Evolutionary conservation across 345 rosid genomes (phyloP).

Genomic region (Anacardium occidentale): DNA sequence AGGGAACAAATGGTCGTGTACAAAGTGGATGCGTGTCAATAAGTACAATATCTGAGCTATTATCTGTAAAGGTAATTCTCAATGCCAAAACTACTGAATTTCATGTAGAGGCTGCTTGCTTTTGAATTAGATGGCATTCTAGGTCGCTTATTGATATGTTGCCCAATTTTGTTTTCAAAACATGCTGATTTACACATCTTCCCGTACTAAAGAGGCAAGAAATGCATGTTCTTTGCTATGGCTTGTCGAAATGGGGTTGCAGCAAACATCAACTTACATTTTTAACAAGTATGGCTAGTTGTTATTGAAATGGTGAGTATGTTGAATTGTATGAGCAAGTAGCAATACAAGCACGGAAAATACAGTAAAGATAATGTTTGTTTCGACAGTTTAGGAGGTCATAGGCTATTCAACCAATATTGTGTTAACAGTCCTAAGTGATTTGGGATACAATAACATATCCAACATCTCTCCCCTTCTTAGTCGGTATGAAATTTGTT

Average conservation of each 20-base stretch:
- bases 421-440: too few relatives aligned
- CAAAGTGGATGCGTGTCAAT: constrained; percentile 85
- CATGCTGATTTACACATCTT: background rate
- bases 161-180: background rate
- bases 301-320: background rate
- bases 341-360: background rate
- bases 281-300: background rate
- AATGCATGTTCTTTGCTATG: too few relatives aligned
- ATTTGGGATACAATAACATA: background rate
- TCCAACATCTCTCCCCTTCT: too few relatives aligned
- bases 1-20: constrained; percentile 93
- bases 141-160: background rate
- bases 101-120: background rate
- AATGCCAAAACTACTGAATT: background rate
- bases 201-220: too few relatives aligned
- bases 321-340: background rate
- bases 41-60: constrained; percentile 52
- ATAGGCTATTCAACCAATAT: too few relatives aligned
- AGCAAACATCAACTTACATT: background rate
- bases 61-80: constrained; percentile 17
- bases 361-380: too few relatives aligned
- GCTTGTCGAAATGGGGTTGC: too few relatives aligned
- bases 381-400: too few relatives aligned
- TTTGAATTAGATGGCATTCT: background rate
- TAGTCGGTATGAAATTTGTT: too few relatives aligned